Evolutionary conservation across 306 rosid species (phyloP), one percentile per base, ranked within the genome.

Genomic region (Dryas drummondii): DNA sequence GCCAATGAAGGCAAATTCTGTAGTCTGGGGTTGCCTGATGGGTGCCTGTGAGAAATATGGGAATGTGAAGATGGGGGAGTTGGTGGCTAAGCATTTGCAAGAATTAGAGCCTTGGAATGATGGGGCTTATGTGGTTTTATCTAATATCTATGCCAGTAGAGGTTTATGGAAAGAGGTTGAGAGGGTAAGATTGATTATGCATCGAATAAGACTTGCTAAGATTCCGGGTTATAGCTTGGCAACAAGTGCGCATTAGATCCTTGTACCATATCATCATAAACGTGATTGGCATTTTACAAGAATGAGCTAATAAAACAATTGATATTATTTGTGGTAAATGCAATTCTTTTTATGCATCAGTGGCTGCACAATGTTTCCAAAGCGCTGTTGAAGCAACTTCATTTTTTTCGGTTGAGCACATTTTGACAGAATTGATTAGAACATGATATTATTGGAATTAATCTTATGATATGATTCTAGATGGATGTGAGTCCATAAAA

Each of bases 11-110:
- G 88, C 94, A 27, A 91, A 91, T 74, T 76, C 88, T n/a, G 72
- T 86, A 27, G 81, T 91, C 41, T 91, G 88, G 90, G 97, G 97
- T 32, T 84, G 87, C 76, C 82, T 91, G 87, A 84, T 91, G 90
- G 97, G 97, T 80, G 92, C 86, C 0, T 87, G 97, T 81, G 97
- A 89, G 82, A 91, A 89, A 80, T 66, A 89, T 79, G 94, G 88
- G 84, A 85, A 89, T 78, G 94, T 84, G 77, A 76, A 82, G 71
- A 82, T 87, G 87, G 97, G 91, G 19, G 97, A 91, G 77, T 87
- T 91, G 97, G 94, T 86, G 60, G 92, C 94, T 55, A 71, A 86
- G 78, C 89, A 89, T 84, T 81, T 91, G 78, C 88, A 73, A 78
- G 89, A 75, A 81, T 72, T 91, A 84, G 97, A 91, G 77, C 94